Evolutionary conservation across 169 alveolate species (phyloP).

Genomic region (Babesia divergens): DNA sequence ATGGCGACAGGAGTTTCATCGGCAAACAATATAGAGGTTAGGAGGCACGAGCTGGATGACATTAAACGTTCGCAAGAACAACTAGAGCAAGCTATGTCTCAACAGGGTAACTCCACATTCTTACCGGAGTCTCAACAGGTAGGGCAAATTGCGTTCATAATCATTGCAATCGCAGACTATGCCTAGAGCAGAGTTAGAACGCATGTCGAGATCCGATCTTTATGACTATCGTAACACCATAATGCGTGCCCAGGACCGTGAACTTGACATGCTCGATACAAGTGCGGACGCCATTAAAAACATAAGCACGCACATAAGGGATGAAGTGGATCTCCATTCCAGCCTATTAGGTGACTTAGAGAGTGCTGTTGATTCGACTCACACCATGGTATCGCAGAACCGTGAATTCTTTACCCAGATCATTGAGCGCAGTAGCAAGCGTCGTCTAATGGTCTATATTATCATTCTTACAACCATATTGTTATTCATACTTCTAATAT

Average conservation of each 20-base stretch:
- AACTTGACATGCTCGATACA: constrained; percentile 65
- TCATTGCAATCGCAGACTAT: not conserved
- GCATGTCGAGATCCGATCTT: constrained; percentile 20
- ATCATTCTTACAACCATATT: constrained; percentile 56
- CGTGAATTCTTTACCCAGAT: constrained; percentile 60
- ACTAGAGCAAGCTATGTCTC: constrained; percentile 21
- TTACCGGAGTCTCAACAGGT: not conserved
- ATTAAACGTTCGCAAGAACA: constrained; percentile 18
- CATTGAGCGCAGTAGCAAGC: constrained; percentile 66
- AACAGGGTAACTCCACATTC: not conserved
- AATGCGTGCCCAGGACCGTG: constrained; percentile 74
- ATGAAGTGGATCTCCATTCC: constrained; percentile 67
- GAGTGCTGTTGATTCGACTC: constrained; percentile 65
- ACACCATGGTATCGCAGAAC: constrained; percentile 63
- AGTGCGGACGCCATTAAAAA: constrained; percentile 70
- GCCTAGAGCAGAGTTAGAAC: constrained; percentile 1
- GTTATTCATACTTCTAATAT: constrained; percentile 48
- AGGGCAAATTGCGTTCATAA: not conserved
- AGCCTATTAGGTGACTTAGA: constrained; percentile 69
- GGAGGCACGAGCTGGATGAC: constrained; percentile 31
- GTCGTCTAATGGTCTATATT: constrained; percentile 60
- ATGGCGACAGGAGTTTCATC: constrained; percentile 9
- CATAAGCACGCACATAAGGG: constrained; percentile 72
- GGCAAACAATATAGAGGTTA: not conserved
- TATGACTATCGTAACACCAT: constrained; percentile 59